Percentiles rank a stretch among this genome's conserved stretches.
Evolutionary conservation across 1,284 basidiomycete genomes (phyloP).

Genomic region (Rhodotorula sp.): DNA sequence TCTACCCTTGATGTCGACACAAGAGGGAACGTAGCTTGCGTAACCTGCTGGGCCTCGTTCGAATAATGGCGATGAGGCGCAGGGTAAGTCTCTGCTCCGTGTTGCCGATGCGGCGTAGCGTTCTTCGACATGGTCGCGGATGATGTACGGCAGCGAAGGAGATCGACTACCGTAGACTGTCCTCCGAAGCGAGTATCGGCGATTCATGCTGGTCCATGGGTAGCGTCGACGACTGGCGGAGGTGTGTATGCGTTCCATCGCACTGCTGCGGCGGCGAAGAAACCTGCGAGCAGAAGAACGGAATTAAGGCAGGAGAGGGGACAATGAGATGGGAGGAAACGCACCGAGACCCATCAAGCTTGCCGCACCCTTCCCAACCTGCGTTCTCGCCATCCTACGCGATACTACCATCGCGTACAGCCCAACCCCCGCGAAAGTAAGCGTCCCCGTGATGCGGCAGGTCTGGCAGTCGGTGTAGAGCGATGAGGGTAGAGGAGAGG

Average conservation of each 20-base stretch:
- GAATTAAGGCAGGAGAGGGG: no score
- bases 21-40: no score
- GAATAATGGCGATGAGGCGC: no score
- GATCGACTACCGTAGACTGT: no score
- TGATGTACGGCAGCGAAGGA: no score
- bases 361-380: conserved; percentile 18
- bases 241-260: conserved; percentile 29
- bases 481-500: background rate
- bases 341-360: conserved; percentile 22
- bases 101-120: no score
- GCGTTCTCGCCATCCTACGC: conserved; percentile 20
- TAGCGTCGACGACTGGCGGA: background rate
- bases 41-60: no score
- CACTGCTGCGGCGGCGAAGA: conserved; percentile 26
- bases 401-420: conserved; percentile 27
- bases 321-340: background rate
- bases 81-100: no score
- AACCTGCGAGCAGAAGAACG: conserved; percentile 1
- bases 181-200: no score
- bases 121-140: no score
- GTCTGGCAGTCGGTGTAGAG: conserved; percentile 33
- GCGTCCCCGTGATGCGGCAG: conserved; percentile 33
- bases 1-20: no score
- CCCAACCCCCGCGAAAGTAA: conserved; percentile 35
- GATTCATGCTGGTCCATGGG: no score